Conservation (phyloP, 2,329 filamentous ascomycete genomes). For the Colletotrichum siamense region DNA sequence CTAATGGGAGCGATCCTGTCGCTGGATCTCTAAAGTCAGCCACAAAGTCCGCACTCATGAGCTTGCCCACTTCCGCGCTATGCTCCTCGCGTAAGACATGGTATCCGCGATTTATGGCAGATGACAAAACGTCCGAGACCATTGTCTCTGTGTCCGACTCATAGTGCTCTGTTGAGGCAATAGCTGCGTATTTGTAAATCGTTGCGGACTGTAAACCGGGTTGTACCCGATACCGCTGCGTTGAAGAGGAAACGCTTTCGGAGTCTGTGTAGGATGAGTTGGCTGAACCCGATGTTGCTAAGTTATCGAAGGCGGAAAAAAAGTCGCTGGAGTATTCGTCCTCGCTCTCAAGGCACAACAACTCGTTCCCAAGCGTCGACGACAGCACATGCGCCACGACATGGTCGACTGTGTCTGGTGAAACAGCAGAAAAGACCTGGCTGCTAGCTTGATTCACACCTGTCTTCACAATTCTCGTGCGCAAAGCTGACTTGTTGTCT, state of each 20-base stretch:
- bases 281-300: background rate
- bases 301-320: background rate
- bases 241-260: background rate
- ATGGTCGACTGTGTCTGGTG: background rate
- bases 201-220: background rate
- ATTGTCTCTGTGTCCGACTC: background rate
- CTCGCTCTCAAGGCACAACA: background rate
- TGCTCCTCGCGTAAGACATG: background rate
- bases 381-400: background rate
- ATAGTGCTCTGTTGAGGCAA: background rate
- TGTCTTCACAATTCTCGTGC: background rate
- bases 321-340: background rate
- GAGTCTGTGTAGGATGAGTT: background rate
- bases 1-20: background rate
- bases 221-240: background rate
- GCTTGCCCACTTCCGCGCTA: background rate
- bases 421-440: background rate
- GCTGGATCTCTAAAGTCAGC: background rate
- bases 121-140: background rate
- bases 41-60: background rate
- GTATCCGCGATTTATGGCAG: background rate
- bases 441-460: background rate
- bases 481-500: background rate
- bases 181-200: background rate
- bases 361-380: background rate